Evolutionary conservation across 371 early-diverging fungal species (phyloP).

Genomic region (Mucor circinelloides): DNA sequence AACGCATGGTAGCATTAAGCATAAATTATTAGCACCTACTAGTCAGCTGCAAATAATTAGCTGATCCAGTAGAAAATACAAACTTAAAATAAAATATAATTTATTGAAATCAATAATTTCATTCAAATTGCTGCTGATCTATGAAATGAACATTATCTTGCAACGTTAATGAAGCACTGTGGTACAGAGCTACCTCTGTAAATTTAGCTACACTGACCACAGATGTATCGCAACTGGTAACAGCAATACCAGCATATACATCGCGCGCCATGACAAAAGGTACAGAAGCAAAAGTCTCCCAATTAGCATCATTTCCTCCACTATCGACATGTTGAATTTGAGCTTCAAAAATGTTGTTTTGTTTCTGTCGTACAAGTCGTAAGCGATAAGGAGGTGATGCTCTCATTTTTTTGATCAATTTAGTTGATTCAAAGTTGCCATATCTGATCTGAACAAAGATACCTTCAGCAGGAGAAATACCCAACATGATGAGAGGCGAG

Average conservation of each 20-base stretch:
- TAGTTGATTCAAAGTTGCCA: conserved; percentile 28
- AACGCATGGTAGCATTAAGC: too few species aligned
- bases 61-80: too few species aligned
- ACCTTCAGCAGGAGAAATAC: conserved; percentile 46
- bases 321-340: conserved; percentile 20
- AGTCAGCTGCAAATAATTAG: too few species aligned
- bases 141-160: conserved; percentile 13
- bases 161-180: conserved; percentile 13
- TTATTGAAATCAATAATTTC: not conserved
- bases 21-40: too few species aligned
- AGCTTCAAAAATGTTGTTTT: conserved; percentile 14
- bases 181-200: conserved; percentile 35
- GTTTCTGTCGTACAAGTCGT: conserved; percentile 25
- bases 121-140: conserved; percentile 17
- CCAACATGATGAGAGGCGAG: conserved; percentile 42
- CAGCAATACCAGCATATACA: conserved; percentile 45
- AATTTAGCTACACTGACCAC: conserved; percentile 53
- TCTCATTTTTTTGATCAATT: conserved; percentile 36
- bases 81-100: too few species aligned
- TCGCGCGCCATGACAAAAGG: conserved; percentile 33
- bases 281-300: conserved; percentile 37
- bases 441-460: conserved; percentile 38
- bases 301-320: not conserved
- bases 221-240: conserved; percentile 48
- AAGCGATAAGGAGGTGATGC: conserved; percentile 45